Base-by-base conservation (phyloP, 108 stramenopile species). In the Cyclotella cryptica region DNA sequence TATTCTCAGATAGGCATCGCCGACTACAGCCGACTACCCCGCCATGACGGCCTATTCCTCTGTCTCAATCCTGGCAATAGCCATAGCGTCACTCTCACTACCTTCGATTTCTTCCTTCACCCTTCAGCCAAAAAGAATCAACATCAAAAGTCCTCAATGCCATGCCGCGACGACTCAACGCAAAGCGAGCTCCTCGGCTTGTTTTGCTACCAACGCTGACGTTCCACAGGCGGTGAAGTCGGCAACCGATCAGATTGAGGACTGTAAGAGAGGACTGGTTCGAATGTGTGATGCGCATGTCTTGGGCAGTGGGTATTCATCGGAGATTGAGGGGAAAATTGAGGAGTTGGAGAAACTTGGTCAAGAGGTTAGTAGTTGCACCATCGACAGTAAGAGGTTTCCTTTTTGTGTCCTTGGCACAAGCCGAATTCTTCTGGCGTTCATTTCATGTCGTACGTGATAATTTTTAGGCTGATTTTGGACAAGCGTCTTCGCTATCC, bases 401-500 rank as follows among this genome's bases (percentile, higher is more conserved):
- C 81, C 72, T 11, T 86, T 80, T 46, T 51, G 53, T 51, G 58
- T 79, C 18, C 6, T 35, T 6, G 2, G 57, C 40, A 1, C 60
- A 26, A 64, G 24, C 41, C 61, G 47, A 26, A 44, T 42, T 61
- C 11, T 22, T 62, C 14, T 29, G 28, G 39, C 4, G 5, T 26
- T n/a, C 21, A 21, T 30, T 43, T 21, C 21, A 70, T 21, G 21
- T 43, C 17, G 21, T 41, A 4, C 54, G 3, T 42, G 24, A 42
- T n/a, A 42, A 46, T 14, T 19, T 22, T 44, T 29, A 71, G 70
- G 57, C 65, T 45, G 79, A 80, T 6, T 74, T 87, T 24, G 89
- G 92, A 40, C 92, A 90, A 75, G 83, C 88, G 15, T 88, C 88
- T 13, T 81, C 89, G 19, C 43, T 75, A 26, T 87, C 87, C 13